A percentile compares a stretch with the other conserved stretches of the same genome.
Evolutionary conservation across 164 flowering plant genomes (phyloP).

Genomic region (Akebia trifoliata): DNA sequence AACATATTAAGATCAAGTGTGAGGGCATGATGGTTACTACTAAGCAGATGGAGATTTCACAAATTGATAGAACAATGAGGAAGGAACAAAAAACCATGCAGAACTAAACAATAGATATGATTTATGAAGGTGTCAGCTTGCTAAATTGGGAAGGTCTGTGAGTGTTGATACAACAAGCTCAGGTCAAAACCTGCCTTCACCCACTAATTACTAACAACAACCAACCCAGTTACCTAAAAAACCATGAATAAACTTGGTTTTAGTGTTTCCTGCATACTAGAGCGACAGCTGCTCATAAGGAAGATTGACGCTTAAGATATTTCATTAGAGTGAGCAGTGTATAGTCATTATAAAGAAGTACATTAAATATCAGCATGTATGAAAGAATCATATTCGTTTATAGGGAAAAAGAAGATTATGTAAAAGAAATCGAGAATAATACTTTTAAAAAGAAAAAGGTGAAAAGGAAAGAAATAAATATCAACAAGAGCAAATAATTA

Average conservation of each 20-base stretch:
- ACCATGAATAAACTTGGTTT: neutral
- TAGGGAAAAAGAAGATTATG: neutral
- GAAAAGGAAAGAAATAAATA: neutral
- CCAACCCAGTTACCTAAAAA: too few relatives aligned
- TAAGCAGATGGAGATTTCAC: too few relatives aligned
- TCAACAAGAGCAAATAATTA: neutral
- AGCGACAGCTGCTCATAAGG: neutral
- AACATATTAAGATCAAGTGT: conserved; percentile 15
- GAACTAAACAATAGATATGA: neutral
- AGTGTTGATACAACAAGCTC: too few relatives aligned
- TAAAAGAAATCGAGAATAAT: neutral
- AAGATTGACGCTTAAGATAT: neutral
- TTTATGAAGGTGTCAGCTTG: too few relatives aligned
- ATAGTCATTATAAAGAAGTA: neutral
- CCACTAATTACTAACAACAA: too few relatives aligned
- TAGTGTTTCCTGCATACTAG: neutral
- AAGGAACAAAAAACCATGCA: neutral
- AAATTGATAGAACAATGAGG: too few relatives aligned
- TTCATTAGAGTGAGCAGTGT: neutral
- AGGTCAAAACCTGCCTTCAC: too few relatives aligned
- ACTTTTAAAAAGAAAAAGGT: neutral
- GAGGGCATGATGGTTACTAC: neutral
- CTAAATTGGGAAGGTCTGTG: too few relatives aligned
- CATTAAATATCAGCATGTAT: neutral
- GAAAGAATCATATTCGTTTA: neutral